Evolutionary conservation across 768 basidiomycete genomes (phyloP), one percentile per base, ranked within the genome.

Genomic region (Tylopilus intermedius): DNA sequence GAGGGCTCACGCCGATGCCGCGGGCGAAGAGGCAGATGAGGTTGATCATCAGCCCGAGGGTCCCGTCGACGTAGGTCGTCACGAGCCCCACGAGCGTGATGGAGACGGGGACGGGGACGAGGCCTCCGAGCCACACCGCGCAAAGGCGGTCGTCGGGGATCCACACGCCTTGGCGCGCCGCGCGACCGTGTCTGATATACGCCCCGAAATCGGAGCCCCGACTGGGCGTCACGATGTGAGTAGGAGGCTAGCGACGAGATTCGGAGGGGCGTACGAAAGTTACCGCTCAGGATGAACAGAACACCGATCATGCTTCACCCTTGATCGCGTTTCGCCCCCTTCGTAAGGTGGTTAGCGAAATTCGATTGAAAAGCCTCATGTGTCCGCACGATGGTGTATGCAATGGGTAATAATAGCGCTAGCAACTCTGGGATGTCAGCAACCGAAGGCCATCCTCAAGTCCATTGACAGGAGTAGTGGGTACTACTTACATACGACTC

Each of bases 71-170:
- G 61, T 75, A 84, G 32, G 71, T 60, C 14, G 75, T 80, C n/a
- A 76, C 61, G 3, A 85, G 55, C 1, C 84, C 84, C 0, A 72
- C 74, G 0, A 68, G 46, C 0, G 80, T 61, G 3, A 82, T 64
- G 1, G 83, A 79, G 1, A 82, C 24, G 0, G 86, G 88, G 4
- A 78, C 70, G 27, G 85, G 67, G n/a, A 79, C 30, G 0, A 74
- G 66, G 4, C 73, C 74, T 8, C 80, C 79, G 6, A 73, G 57
- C 32, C 80, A 62, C 2, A 77, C 70, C 2, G 75, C 82, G 1
- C 81, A 75, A 26, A 88, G 73, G 6, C 86, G 79, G 57, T 86
- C 87, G 64, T 89, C 85, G 0, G 86, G 85, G 42, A 79, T 76
- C 83, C 81, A 86, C 2, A 71, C 59, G 1, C 83, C 84, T 0